Conservation (phyloP, 1,139 yeast genomes). For the Pichia cactophila region DNA sequence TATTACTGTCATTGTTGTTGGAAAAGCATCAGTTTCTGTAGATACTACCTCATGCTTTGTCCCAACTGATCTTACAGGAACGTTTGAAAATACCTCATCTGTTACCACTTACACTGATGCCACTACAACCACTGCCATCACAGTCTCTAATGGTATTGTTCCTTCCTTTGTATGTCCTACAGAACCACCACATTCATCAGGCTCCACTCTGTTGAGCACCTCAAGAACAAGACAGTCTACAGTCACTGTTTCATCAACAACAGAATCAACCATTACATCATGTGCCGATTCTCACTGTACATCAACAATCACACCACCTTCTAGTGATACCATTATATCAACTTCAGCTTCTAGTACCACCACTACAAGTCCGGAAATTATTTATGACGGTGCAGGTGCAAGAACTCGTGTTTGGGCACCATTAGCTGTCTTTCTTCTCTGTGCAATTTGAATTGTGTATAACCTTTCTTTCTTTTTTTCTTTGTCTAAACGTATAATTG, state of each 20-base stretch:
- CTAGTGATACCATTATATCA: background rate
- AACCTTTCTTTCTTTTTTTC: background rate
- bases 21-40: background rate
- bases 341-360: background rate
- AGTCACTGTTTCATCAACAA: background rate
- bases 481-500: background rate
- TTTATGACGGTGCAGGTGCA: background rate
- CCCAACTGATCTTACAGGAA: conserved; percentile 4
- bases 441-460: background rate
- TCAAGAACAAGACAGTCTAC: background rate
- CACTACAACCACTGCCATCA: conserved; percentile 10
- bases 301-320: background rate
- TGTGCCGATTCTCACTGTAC: background rate
- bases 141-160: conserved; percentile 7
- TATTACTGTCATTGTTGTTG: conserved; percentile 3
- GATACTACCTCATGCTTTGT: conserved; percentile 6
- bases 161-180: conserved; percentile 11
- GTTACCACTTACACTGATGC: conserved; percentile 3
- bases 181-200: background rate
- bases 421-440: background rate
- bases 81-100: conserved; percentile 4
- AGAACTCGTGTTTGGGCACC: background rate
- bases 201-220: background rate
- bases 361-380: background rate
- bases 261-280: background rate